Base-by-base conservation (phyloP, 176 grass and related monocot genomes). In the Zea mays region DNA sequence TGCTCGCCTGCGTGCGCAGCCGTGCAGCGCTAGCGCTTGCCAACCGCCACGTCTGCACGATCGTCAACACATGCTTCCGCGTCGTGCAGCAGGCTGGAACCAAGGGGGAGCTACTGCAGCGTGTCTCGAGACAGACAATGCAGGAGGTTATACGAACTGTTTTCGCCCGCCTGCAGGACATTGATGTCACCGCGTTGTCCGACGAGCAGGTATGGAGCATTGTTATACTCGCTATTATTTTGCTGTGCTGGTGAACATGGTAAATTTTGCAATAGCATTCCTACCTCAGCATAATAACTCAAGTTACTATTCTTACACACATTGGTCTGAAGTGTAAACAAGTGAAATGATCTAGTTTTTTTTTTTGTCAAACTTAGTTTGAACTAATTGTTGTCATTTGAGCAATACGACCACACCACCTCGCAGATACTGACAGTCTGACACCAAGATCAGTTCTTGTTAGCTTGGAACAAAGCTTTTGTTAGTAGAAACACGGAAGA, bases 61-160 rank as follows among this genome's bases (percentile, higher is more conserved):
- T 95, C 65, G 89, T 92, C 50, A 99, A 85, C 77, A 99, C 96
- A 3, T 99, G 92, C 81, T 99, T 95, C 85, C 89, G 96, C 14
- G 90, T 99, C 17, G 96, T 99, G 75, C 96, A 99, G 85, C 96
- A 99, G 83, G 96, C 96, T 9, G 89, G 89, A n/a, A 99, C 90
- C 65, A 99, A 95, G 69, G 96, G 96, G 12, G 96, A 99, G 80
- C 85, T 99, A 47, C 84, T 99, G 58, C 96, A 99, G 81, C 90
- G 96, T 72, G 86, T 95, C 69, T 99, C 96, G 16, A 81, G 96
- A 49, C 92, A 99, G 84, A 99, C 87, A 15, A 99, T 99, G 96
- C 96, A 99, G 79, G 96, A 99, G 85, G 90, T 99, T 27, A 61
- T 95, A 59, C 87, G 96, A 4, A 88, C 85, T 59, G 71, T 99